Evolutionary conservation across 2,329 filamentous ascomycete genomes (phyloP), one percentile per base, ranked within the genome.

Genomic region (Aciculosporium take): DNA sequence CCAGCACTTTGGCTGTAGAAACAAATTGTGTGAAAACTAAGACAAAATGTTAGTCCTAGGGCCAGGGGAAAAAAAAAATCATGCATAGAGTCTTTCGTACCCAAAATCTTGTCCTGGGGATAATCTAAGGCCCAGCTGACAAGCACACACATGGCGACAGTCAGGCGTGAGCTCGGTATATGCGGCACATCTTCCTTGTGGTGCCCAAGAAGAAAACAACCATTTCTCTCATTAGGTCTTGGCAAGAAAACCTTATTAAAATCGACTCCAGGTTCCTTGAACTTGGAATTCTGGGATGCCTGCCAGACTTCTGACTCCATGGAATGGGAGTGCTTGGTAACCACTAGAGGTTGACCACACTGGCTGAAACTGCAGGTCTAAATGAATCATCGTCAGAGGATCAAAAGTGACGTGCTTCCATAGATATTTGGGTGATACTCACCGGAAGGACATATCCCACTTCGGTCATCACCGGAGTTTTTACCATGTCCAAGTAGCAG

Each of bases 101-200:
- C 50, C 13, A 67, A 61, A 3, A 62, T 61, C 45, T 65, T 66
- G 49, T 66, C 61, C 0, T 56, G 35, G 0, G 62, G 62, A 0
- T 45, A 43, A 0, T 58, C 49, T 0, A 28, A 1, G 18, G 51
- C 45, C 63, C 62, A 65, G 1, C 52, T 50, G 1, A 54, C 18
- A 1, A 63, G 46, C 0, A 61, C 49, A 3, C 55, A 49, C 46
- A 60, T 55, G 0, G 58, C 48, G 0, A 51, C 54, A 0, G 52
- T 53, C 0, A 59, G 37, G 44, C 65, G 64, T 1, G 60, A 48
- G 12, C 61, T 58, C 0, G 53, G 46, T 0, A 52, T 40, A 5
- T 53, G 35, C 6, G 25, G 36, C 10, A 46, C 18, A 0, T 45
- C 32, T 0, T 28, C 10, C 0, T 48, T 6, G 0, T 25, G 36